These are phyloP conservation scores for Cystobasidium ongulense DNA, from an alignment of 768 basidiomycete species.

Conservation along the genomic window DNA sequence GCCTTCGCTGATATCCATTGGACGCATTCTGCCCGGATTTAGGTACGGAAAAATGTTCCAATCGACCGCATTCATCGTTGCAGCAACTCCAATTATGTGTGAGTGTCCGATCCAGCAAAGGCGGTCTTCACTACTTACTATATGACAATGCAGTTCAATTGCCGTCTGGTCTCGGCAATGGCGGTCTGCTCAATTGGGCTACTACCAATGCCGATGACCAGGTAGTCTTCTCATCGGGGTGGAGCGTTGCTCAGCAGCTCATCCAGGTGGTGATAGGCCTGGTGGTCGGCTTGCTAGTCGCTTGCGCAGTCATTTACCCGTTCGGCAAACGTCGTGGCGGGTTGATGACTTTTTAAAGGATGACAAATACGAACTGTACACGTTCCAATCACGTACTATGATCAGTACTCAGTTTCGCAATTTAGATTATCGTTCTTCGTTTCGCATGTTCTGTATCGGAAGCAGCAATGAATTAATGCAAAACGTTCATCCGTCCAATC, in stretches of 20 bases:
- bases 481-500: no score
- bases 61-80: conserved; percentile 34
- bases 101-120: background rate
- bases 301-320: conserved; percentile 20
- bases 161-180: conserved; percentile 29
- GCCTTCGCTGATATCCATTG: background rate
- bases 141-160: conserved; percentile 12
- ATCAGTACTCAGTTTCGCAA: no score
- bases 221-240: conserved; percentile 25
- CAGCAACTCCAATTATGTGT: conserved; percentile 28
- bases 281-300: conserved; percentile 25
- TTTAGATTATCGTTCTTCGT: no score
- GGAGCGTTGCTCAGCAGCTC: conserved; percentile 28
- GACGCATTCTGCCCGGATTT: background rate
- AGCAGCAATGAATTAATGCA: no score
- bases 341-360: conserved; percentile 26
- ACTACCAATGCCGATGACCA: conserved; percentile 9
- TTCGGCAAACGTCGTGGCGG: conserved; percentile 31
- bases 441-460: no score
- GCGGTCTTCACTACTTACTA: background rate
- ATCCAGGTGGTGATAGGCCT: conserved; percentile 27
- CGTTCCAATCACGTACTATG: no score
- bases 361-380: background rate
- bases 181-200: conserved; percentile 25
- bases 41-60: conserved; percentile 43